These are phyloP conservation scores for Vaccinium darrowii DNA, from an alignment of 148 eudicot genomes.

Conservation along the genomic window DNA sequence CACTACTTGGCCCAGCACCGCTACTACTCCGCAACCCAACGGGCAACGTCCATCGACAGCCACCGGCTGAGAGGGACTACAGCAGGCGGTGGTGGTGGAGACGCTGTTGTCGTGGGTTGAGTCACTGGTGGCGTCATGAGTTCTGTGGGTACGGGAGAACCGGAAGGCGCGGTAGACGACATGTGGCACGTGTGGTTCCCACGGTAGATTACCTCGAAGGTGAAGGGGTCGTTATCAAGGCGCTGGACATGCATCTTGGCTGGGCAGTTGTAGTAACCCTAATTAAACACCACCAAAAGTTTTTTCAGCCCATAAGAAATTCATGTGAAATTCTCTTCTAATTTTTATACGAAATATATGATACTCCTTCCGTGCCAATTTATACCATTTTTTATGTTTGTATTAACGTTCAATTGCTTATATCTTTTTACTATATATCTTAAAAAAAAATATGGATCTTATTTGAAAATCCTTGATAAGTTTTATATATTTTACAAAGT, in stretches of 20 bases:
- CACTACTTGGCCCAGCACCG: neutral
- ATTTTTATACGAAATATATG: no score
- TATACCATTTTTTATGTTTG: no score
- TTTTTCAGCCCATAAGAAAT: no score
- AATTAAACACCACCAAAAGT: neutral
- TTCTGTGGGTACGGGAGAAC: constrained; percentile 13
- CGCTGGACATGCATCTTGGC: constrained; percentile 92
- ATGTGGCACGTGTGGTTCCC: constrained; percentile 71
- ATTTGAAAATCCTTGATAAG: no score
- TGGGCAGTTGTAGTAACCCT: constrained; percentile 78
- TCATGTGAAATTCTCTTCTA: no score
- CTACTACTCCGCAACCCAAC: neutral
- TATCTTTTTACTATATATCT: no score
- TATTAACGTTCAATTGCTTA: no score
- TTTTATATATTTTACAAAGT: no score
- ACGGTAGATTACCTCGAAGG: constrained; percentile 58
- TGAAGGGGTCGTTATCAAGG: constrained; percentile 57
- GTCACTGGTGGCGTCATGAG: neutral
- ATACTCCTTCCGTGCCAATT: no score
- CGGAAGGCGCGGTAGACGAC: constrained; percentile 56
- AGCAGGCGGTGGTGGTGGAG: neutral
- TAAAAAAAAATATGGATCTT: no score
- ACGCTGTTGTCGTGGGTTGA: constrained; percentile 8
- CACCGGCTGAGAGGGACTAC: neutral
- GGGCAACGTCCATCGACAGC: constrained; percentile 30